Evolutionary conservation across 495 filamentous ascomycete species (phyloP), one percentile per base, ranked within the genome.

Genomic region (Penicillium silybi): DNA sequence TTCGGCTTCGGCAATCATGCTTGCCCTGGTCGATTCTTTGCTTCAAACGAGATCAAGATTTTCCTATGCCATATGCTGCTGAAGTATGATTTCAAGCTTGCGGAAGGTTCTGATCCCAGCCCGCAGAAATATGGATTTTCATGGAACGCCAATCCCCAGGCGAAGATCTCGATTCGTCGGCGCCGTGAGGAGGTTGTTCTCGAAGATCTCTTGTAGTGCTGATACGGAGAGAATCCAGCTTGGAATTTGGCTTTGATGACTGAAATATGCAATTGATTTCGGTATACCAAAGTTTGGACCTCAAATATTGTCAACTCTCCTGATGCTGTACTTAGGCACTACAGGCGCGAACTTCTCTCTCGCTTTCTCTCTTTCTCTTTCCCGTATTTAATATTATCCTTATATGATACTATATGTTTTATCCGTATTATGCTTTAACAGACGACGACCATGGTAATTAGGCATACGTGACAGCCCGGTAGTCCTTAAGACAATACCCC

Each of bases 1-100:
- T 81, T 77, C 46, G 76, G 77, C 0, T 56, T 66, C n/a, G 78
- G 77, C 2, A 62, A 60, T 27, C 75, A 82, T 44, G 77, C 80
- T 0, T 81, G 77, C 40, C 77, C 78, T 0, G 78, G 78, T 1
- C 53, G 78, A 7, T 75, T 77, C 51, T 74, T 81, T 47, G 78
- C 73, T 39, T 7, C 20, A 3, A 48, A 48, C 8, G n/a, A 40
- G 35, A 40, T 48, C 6, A 48, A 48, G 20, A 48, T 13, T 4
- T 39, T 48, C 15, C 19, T 40, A 13, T 40, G 22, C 22, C 46
- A 48, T 13, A 16, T 6, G 35, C 22, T 48, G 3, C 20, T 48
- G 32, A 48, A 40, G 17, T 48, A 48, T 15, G 20, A 40, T 22
- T 18, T 48, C 15, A 26, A 40, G 16, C 46, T 39, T 18, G 23